Conservation (phyloP, 441 rosid genomes). For the Eruca vesicaria region DNA sequence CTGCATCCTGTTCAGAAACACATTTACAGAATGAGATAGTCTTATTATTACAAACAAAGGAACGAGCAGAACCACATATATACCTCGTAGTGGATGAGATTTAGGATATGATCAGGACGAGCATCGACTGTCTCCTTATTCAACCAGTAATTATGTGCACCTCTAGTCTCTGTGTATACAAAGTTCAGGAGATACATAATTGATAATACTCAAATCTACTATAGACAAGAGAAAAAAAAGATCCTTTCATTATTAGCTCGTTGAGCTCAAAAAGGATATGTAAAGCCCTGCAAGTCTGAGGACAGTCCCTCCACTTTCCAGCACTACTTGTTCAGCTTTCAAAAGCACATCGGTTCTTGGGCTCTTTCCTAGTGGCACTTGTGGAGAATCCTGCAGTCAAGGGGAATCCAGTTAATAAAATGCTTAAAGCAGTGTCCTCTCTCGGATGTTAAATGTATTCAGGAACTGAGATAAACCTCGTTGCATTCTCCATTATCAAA, state of each 20-base stretch:
- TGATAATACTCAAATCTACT: conserved; percentile 11
- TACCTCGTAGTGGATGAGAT: conserved; percentile 96
- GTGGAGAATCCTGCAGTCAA: conserved; percentile 66
- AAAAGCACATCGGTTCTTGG: conserved; percentile 79
- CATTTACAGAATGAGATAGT: too few relatives aligned
- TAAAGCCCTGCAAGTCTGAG: conserved; percentile 92
- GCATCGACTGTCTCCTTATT: conserved; percentile 61
- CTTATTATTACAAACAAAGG: too few relatives aligned
- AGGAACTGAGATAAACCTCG: conserved; percentile 52
- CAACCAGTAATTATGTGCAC: conserved; percentile 88
- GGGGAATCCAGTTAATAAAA: not conserved
- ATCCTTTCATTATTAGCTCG: not conserved
- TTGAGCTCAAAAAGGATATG: conserved; percentile 64
- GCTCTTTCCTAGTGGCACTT: conserved; percentile 80
- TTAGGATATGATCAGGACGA: conserved; percentile 86
- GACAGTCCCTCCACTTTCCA: conserved; percentile 73
- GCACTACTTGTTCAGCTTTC: conserved; percentile 71
- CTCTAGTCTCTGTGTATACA: conserved; percentile 69
- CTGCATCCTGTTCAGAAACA: conserved; percentile 64
- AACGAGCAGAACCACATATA: conserved; percentile 4
- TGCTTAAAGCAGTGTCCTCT: not conserved
- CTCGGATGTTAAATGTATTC: not conserved
- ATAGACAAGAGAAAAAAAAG: not conserved
- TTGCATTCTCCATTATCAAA: conserved; percentile 69
- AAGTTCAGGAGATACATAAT: conserved; percentile 47